These are phyloP conservation scores for Starmerella etchellsii DNA, from an alignment of 805 yeast species.

Conservation along the genomic window DNA sequence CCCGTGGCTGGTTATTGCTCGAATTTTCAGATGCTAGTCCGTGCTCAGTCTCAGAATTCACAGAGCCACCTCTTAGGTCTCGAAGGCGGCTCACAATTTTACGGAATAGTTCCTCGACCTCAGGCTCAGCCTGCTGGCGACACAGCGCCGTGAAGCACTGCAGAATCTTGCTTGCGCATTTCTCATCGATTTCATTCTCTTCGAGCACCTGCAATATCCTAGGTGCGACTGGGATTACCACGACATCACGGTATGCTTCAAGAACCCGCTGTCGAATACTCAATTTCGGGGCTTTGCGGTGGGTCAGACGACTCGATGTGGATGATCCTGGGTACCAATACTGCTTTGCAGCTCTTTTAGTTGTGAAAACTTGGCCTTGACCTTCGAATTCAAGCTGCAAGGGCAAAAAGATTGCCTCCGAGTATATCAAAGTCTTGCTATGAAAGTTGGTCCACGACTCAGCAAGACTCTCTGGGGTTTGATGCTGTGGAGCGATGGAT, in stretches of 20 bases:
- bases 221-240: conserved; percentile 24
- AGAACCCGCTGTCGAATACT: conserved; percentile 24
- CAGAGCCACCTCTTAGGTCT: no score
- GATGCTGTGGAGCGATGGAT: conserved; percentile 19
- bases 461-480: conserved; percentile 22
- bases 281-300: conserved; percentile 12
- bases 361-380: conserved; percentile 28
- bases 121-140: conserved; percentile 29
- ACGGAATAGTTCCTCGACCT: neutral
- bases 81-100: no score
- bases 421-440: conserved; percentile 41
- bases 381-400: conserved; percentile 40
- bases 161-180: conserved; percentile 28
- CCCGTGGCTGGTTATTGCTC: no score
- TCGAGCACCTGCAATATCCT: neutral
- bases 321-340: conserved; percentile 27
- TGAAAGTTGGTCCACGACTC: conserved; percentile 48
- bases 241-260: conserved; percentile 28
- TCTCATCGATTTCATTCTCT: neutral
- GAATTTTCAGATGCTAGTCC: no score
- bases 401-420: conserved; percentile 51
- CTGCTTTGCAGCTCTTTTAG: conserved; percentile 28
- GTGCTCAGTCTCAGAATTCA: no score
- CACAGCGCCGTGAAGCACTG: conserved; percentile 53
- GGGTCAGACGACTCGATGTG: neutral